Evolutionary conservation across 2,329 filamentous ascomycete genomes (phyloP).

Genomic region (Diaporthe aspalathi): DNA sequence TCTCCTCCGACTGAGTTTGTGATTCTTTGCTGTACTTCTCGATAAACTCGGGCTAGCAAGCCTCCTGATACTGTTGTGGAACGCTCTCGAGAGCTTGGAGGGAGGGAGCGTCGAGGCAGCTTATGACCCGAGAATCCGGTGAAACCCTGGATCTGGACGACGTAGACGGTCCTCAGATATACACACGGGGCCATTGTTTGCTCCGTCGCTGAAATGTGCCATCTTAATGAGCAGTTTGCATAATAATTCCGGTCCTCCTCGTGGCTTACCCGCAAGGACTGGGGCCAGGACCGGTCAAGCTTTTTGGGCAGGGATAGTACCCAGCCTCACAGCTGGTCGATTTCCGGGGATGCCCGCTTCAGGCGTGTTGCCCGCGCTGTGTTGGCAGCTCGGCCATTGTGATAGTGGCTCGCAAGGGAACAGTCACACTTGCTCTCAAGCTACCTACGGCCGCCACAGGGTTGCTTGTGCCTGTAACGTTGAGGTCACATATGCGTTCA

Average conservation of each 20-base stretch:
- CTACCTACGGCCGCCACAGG: too few relatives aligned
- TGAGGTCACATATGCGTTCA: neutral
- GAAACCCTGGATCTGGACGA: neutral
- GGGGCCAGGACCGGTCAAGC: constrained; percentile 1
- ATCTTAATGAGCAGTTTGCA: neutral
- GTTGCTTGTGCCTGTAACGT: constrained; percentile 4
- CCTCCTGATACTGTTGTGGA: constrained; percentile 24
- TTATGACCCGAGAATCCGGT: constrained; percentile 19
- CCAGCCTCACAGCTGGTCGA: neutral
- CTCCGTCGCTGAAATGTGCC: neutral
- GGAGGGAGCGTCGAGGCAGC: neutral
- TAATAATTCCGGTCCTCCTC: neutral
- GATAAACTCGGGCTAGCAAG: constrained; percentile 25
- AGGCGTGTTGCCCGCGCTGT: neutral
- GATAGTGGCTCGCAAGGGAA: neutral
- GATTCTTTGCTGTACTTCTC: constrained; percentile 5
- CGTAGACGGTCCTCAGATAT: constrained; percentile 2
- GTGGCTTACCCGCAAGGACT: neutral
- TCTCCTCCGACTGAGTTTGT: neutral
- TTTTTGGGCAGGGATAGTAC: constrained; percentile 21
- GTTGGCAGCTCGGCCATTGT: neutral
- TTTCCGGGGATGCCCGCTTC: neutral
- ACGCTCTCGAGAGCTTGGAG: constrained; percentile 17
- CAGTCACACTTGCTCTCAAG: neutral
- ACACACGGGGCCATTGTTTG: neutral